These are phyloP conservation scores for Daldinia eschscholtzii DNA, from an alignment of 2,329 filamentous ascomycete species.

Conservation along the genomic window DNA sequence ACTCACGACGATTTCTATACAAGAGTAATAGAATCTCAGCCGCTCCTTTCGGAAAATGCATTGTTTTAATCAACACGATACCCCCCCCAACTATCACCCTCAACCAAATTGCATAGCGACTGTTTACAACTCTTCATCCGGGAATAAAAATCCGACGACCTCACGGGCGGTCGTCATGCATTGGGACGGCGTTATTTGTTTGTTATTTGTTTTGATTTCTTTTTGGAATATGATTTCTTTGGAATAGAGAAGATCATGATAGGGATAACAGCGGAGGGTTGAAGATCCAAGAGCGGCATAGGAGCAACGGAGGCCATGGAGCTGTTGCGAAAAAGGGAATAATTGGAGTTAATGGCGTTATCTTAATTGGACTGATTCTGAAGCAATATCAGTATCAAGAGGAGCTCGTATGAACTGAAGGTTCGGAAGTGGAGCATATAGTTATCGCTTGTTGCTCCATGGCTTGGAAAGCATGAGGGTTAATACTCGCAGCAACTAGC, in stretches of 20 bases:
- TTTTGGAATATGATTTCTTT: constrained; percentile 30
- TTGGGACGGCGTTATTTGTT: constrained; percentile 51
- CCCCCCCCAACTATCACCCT: constrained; percentile 51
- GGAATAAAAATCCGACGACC: constrained; percentile 49
- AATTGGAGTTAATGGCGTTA: constrained; percentile 44
- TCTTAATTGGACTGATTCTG: constrained; percentile 30
- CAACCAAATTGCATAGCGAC: constrained; percentile 69
- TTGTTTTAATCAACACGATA: constrained; percentile 53
- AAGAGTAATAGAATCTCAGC: constrained; percentile 53
- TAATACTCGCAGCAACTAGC: constrained; percentile 38
- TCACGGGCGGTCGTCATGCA: constrained; percentile 51
- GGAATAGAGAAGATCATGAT: constrained; percentile 29
- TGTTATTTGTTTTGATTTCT: constrained; percentile 45
- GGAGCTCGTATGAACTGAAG: constrained; percentile 22
- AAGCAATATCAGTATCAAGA: constrained; percentile 27
- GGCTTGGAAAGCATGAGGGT: constrained; percentile 42
- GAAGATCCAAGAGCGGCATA: constrained; percentile 29
- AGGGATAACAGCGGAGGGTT: constrained; percentile 22
- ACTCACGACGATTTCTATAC: constrained; percentile 55
- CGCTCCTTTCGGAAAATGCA: constrained; percentile 53
- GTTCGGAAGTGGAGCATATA: constrained; percentile 37
- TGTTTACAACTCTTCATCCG: constrained; percentile 56
- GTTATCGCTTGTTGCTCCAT: constrained; percentile 46
- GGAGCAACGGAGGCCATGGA: constrained; percentile 29
- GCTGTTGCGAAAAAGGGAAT: constrained; percentile 35